These are phyloP conservation scores for Hymenotorrendiella dingleyae DNA, from an alignment of 2,329 filamentous ascomycete species.

Conservation along the genomic window DNA sequence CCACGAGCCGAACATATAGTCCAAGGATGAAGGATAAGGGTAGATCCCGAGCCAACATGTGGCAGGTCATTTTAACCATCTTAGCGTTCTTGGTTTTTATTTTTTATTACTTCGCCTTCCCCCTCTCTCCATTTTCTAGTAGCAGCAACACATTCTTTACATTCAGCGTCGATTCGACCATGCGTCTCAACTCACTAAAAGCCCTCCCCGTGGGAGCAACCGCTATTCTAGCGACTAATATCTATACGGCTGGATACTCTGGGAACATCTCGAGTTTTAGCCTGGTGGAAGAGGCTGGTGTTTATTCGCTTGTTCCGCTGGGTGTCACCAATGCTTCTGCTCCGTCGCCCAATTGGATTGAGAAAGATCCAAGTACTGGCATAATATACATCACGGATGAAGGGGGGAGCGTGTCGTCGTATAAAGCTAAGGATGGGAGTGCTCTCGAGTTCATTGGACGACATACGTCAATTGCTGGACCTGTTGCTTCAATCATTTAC, in stretches of 20 bases:
- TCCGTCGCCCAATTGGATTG: constrained; percentile 24
- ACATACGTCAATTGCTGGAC: constrained; percentile 34
- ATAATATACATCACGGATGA: no score
- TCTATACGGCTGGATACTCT: constrained; percentile 36
- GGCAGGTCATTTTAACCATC: not conserved
- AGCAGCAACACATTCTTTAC: no score
- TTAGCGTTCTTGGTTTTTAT: not conserved
- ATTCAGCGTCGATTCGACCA: not conserved
- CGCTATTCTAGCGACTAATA: constrained; percentile 12
- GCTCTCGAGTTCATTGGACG: constrained; percentile 34
- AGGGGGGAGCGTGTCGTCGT: no score
- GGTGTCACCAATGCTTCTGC: constrained; percentile 19
- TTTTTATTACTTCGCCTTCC: not conserved
- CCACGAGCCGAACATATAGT: no score
- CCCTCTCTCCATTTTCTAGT: not conserved
- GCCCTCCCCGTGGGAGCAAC: not conserved
- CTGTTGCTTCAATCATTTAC: constrained; percentile 36
- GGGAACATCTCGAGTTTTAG: constrained; percentile 32
- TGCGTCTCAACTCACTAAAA: constrained; percentile 2
- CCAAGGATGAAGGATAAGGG: no score
- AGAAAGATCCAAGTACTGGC: no score
- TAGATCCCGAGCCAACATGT: not conserved
- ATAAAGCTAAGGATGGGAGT: constrained; percentile 34
- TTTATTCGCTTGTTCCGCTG: constrained; percentile 17
- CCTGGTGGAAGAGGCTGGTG: constrained; percentile 21